phyloP scores from a whole-genome alignment of 2,329 filamentous ascomycete genomes.

The Pseudogymnoascus sp. region DNA sequence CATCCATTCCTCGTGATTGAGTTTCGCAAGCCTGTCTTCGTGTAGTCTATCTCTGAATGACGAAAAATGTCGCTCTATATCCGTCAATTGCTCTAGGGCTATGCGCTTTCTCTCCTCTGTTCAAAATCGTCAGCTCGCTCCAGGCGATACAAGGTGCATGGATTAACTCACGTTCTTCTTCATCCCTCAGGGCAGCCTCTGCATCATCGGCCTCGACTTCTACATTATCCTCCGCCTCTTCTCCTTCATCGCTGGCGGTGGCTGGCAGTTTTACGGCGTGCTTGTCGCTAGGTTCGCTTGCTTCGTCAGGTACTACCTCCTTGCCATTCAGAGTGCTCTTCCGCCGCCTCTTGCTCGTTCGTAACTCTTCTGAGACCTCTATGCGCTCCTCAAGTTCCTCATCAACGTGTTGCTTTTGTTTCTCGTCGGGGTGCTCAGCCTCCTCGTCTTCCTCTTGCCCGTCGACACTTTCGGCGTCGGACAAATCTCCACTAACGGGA shows the following conservation, averaged over 20 bases:
- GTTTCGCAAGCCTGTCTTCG: conserved; percentile 74
- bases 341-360: conserved; percentile 6
- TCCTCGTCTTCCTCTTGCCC: conserved; percentile 42
- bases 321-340: background rate
- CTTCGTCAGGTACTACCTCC: background rate
- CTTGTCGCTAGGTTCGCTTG: background rate
- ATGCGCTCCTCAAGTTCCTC: conserved; percentile 16
- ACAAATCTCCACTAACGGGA: conserved; percentile 26
- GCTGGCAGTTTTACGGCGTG: background rate
- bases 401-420: conserved; percentile 22
- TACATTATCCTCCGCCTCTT: conserved; percentile 45
- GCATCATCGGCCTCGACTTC: conserved; percentile 51
- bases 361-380: background rate
- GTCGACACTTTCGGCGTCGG: conserved; percentile 30
- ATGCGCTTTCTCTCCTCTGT: conserved; percentile 69
- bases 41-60: conserved; percentile 82
- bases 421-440: conserved; percentile 33
- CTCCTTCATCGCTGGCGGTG: conserved; percentile 22
- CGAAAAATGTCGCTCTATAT: conserved; percentile 82
- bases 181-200: conserved; percentile 50
- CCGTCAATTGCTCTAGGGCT: conserved; percentile 69
- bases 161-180: conserved; percentile 52
- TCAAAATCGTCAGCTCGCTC: conserved; percentile 22
- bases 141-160: background rate
- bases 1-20: conserved; percentile 63